Evolutionary conservation across 371 early-diverging fungal species (phyloP).

Genomic region (Encephalitozoon cuniculi): DNA sequence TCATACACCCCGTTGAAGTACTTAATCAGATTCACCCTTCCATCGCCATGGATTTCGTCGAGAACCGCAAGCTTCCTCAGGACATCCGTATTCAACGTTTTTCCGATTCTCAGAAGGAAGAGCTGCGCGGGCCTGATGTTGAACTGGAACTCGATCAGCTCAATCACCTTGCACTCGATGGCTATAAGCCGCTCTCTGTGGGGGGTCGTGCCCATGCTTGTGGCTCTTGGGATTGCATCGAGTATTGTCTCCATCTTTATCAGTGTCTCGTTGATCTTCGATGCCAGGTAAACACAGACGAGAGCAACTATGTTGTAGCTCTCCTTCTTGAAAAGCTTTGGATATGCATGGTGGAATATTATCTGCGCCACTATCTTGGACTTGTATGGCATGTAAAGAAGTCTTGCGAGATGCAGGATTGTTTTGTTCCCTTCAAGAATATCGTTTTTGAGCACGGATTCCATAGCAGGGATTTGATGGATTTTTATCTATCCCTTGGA

Average conservation of each 20-base stretch:
- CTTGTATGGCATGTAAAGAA: conserved; percentile 17
- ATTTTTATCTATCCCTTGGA: conserved; percentile 25
- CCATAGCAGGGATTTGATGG: conserved; percentile 24
- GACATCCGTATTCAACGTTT: background rate
- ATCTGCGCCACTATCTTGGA: conserved; percentile 19
- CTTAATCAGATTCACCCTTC: conserved; percentile 35
- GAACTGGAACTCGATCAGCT: conserved; percentile 32
- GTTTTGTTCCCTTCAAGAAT: conserved; percentile 38
- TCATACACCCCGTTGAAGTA: conserved; percentile 36
- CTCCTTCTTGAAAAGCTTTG: conserved; percentile 31
- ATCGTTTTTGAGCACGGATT: conserved; percentile 31
- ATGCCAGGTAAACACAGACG: conserved; percentile 23
- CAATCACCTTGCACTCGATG: conserved; percentile 22
- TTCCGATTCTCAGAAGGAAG: conserved; percentile 15
- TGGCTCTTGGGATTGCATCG: background rate
- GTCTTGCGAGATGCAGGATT: background rate
- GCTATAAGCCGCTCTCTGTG: background rate
- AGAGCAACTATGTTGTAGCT: conserved; percentile 20
- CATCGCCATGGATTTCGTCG: conserved; percentile 24
- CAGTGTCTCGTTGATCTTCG: conserved; percentile 27
- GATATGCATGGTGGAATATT: conserved; percentile 34
- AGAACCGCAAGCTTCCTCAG: background rate
- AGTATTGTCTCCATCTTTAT: conserved; percentile 20
- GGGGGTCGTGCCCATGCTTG: background rate
- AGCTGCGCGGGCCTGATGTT: conserved; percentile 27